A percentile compares a stretch with the other conserved stretches of the same genome.
These are phyloP conservation scores for Xylaria arbuscula DNA, from an alignment of 2,329 filamentous ascomycete species.

Conservation along the genomic window DNA sequence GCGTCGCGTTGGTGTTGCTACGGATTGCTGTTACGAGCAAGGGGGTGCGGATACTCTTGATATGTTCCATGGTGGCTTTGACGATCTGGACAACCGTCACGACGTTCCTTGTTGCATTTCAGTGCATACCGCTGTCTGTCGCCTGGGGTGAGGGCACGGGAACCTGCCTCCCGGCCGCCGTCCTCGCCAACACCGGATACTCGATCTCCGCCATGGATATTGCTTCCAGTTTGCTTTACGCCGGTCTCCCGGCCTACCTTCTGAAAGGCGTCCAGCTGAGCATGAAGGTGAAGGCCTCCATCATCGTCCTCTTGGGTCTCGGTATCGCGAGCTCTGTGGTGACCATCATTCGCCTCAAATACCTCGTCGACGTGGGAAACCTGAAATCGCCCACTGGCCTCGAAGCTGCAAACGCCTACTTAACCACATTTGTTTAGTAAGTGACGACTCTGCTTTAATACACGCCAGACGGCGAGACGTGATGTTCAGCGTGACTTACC, in stretches of 20 bases:
- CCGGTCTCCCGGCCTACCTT: conserved; percentile 34
- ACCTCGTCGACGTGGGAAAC: conserved; percentile 37
- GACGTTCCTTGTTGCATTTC: conserved; percentile 37
- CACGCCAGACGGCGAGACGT: background rate
- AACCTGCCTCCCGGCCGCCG: conserved; percentile 33
- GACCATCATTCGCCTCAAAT: conserved; percentile 40
- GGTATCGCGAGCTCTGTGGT: conserved; percentile 40
- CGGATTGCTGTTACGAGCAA: conserved; percentile 40
- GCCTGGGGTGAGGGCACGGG: conserved; percentile 39
- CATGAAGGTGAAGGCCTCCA: conserved; percentile 33
- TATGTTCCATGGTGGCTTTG: conserved; percentile 32
- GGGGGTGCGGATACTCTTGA: conserved; percentile 31
- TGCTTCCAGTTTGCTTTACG: conserved; percentile 38
- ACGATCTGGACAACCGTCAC: conserved; percentile 39
- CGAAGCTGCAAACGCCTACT: conserved; percentile 39
- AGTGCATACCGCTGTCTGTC: conserved; percentile 36
- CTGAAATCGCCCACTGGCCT: conserved; percentile 34
- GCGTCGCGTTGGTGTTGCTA: conserved; percentile 38
- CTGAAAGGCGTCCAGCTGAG: conserved; percentile 39
- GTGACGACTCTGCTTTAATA: background rate
- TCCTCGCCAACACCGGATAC: conserved; percentile 40
- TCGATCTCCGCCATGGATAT: conserved; percentile 42
- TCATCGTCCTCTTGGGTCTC: conserved; percentile 37
- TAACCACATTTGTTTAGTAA: conserved; percentile 42
- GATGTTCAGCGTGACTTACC: conserved; percentile 22